phyloP scores from a whole-genome alignment of 805 yeast genomes.

The Candida nitratophila region DNA sequence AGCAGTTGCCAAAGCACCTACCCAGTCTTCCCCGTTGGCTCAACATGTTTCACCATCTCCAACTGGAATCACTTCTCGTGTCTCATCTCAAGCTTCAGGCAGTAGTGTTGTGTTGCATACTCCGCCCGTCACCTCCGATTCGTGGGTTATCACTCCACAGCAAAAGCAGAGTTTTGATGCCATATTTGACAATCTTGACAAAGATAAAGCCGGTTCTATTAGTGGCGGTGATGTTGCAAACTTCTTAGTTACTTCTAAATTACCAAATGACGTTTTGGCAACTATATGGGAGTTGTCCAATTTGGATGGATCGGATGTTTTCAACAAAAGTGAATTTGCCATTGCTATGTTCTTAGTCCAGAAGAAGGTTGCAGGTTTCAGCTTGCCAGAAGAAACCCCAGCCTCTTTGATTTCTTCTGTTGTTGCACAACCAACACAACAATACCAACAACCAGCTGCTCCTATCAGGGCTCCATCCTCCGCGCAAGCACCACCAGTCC shows the following conservation, averaged over 20 bases:
- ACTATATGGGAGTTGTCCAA: slow-evolving; percentile 93
- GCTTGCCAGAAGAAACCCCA: slow-evolving; percentile 75
- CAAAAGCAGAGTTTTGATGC: slow-evolving; percentile 73
- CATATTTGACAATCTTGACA: slow-evolving; percentile 75
- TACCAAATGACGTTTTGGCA: slow-evolving; percentile 80
- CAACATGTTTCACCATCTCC: slow-evolving; percentile 6
- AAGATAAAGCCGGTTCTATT: slow-evolving; percentile 50
- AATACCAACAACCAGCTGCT: no score
- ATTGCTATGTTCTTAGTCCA: slow-evolving; percentile 92
- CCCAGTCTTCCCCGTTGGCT: slow-evolving; percentile 11
- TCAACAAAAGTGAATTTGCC: slow-evolving; percentile 76
- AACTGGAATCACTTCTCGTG: slow-evolving; percentile 11
- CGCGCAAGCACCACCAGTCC: slow-evolving; percentile 5
- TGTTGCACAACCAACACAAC: slow-evolving; percentile 4
- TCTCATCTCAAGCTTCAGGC: slow-evolving; percentile 2
- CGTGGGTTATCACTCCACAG: slow-evolving; percentile 64
- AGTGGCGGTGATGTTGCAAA: slow-evolving; percentile 80
- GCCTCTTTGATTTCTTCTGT: slow-evolving; percentile 39
- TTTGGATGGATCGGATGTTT: slow-evolving; percentile 75
- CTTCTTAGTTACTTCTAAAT: slow-evolving; percentile 80
- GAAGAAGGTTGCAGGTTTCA: slow-evolving; percentile 67
- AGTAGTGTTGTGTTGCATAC: slow-evolving; percentile 10
- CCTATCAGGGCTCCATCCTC: slow-evolving; percentile 1
- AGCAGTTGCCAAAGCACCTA: slow-evolving; percentile 5
- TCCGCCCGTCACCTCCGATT: slow-evolving; percentile 20